Conservation (phyloP, 345 rosid genomes). For the Rhizophora apiculata region DNA sequence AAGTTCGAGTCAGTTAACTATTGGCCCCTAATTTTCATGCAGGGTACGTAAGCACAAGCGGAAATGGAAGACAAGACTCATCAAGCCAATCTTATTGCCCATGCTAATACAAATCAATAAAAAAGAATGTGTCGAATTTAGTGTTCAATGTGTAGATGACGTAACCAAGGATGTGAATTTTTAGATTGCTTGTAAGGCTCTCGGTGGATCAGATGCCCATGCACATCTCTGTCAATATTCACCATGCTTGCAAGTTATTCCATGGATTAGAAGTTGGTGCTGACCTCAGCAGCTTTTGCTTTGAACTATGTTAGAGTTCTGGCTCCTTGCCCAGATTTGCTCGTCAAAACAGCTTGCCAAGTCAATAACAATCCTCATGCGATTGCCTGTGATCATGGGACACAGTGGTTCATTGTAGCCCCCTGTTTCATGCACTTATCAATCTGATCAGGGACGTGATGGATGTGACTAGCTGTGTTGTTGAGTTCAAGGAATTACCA, state of each 20-base stretch:
- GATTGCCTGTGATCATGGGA: slow-evolving; percentile 39
- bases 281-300: slow-evolving; percentile 59
- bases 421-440: slow-evolving; percentile 48
- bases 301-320: slow-evolving; percentile 66
- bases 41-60: slow-evolving; percentile 10
- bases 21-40: not conserved
- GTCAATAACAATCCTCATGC: slow-evolving; percentile 57
- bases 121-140: too few relatives aligned
- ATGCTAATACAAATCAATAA: too few relatives aligned
- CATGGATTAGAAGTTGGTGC: slow-evolving; percentile 56
- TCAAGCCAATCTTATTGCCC: slow-evolving; percentile 3
- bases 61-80: slow-evolving; percentile 21
- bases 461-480: slow-evolving; percentile 48
- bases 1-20: not conserved
- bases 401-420: slow-evolving; percentile 40
- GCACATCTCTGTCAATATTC: slow-evolving; percentile 42
- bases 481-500: slow-evolving; percentile 48
- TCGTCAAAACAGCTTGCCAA: slow-evolving; percentile 57
- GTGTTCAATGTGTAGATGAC: too few relatives aligned
- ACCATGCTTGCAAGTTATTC: slow-evolving; percentile 41
- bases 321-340: slow-evolving; percentile 63
- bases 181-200: slow-evolving; percentile 57
- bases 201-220: slow-evolving; percentile 49
- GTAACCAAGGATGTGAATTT: not conserved
- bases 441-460: slow-evolving; percentile 51